Evolutionary conservation across 1,284 basidiomycete genomes (phyloP).

Genomic region (Leucoagaricus sp.): DNA sequence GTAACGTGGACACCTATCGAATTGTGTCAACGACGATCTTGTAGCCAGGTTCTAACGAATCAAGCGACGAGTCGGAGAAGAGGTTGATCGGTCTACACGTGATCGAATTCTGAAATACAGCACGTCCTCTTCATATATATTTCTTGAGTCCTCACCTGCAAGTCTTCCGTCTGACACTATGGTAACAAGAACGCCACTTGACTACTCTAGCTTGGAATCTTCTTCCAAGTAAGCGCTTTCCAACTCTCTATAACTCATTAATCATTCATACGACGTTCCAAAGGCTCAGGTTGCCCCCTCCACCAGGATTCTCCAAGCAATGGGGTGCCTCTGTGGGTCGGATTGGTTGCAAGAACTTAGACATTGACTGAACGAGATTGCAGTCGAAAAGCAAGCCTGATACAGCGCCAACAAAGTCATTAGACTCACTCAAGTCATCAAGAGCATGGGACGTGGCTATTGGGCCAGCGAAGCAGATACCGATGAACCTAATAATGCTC

Average conservation of each 20-base stretch:
- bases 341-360: neutral
- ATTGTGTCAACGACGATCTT: too few species aligned
- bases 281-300: conserved; percentile 44
- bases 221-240: conserved; percentile 24
- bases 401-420: conserved; percentile 43
- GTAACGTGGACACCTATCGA: too few species aligned
- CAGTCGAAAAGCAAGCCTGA: conserved; percentile 47
- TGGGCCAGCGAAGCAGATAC: conserved; percentile 82
- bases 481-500: conserved; percentile 95
- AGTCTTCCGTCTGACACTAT: conserved; percentile 9
- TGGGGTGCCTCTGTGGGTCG: conserved; percentile 30
- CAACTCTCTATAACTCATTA: neutral
- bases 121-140: too few species aligned
- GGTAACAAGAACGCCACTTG: conserved; percentile 22
- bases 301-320: conserved; percentile 59
- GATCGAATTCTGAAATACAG: too few species aligned
- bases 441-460: conserved; percentile 89
- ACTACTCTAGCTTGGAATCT: conserved; percentile 29
- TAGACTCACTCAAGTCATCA: conserved; percentile 72
- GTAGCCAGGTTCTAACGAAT: too few species aligned
- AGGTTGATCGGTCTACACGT: too few species aligned
- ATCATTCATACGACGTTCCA: neutral
- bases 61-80: too few species aligned
- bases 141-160: too few species aligned
- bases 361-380: neutral